These are phyloP conservation scores for Endocarpon pusillum DNA, from an alignment of 495 filamentous ascomycete genomes.

Conservation along the genomic window DNA sequence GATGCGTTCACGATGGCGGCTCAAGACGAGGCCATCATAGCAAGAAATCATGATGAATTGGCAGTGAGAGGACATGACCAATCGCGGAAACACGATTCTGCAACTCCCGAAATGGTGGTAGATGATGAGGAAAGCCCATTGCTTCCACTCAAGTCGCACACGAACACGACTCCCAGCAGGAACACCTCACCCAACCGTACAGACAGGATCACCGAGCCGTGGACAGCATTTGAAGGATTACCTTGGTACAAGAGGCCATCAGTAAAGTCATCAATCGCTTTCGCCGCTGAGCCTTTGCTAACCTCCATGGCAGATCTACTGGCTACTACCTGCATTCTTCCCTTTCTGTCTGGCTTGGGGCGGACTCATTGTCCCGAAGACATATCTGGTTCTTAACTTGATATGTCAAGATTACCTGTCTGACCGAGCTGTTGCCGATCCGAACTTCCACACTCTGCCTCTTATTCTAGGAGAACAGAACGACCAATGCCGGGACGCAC, in stretches of 20 bases:
- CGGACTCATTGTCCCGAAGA: slow-evolving; percentile 57
- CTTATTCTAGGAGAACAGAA: slow-evolving; percentile 50
- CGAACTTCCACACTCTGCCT: slow-evolving; percentile 41
- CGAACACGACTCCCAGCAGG: too few relatives aligned
- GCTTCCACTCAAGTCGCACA: too few relatives aligned
- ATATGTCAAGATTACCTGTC: slow-evolving; percentile 66
- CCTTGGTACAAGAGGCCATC: slow-evolving; percentile 60
- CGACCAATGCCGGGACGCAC: slow-evolving; percentile 51
- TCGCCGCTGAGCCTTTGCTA: slow-evolving; percentile 1
- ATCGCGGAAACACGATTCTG: slow-evolving; percentile 4
- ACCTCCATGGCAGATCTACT: slow-evolving; percentile 46
- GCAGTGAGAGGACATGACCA: neutral
- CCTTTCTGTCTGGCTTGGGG: slow-evolving; percentile 72
- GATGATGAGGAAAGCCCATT: slow-evolving; percentile 21
- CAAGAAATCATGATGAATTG: neutral
- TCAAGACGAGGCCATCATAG: slow-evolving; percentile 25
- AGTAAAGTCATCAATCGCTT: slow-evolving; percentile 26
- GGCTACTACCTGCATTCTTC: slow-evolving; percentile 63
- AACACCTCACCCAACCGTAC: too few relatives aligned
- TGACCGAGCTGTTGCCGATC: slow-evolving; percentile 38
- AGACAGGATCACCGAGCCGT: slow-evolving; percentile 11
- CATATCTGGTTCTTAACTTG: slow-evolving; percentile 64
- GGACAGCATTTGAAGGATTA: slow-evolving; percentile 42
- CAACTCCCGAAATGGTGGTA: slow-evolving; percentile 3
- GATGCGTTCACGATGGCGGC: slow-evolving; percentile 13